Evolutionary conservation across 208 protist species (phyloP), one percentile per base, ranked within the genome.

Genomic region (Angomonas deanei): DNA sequence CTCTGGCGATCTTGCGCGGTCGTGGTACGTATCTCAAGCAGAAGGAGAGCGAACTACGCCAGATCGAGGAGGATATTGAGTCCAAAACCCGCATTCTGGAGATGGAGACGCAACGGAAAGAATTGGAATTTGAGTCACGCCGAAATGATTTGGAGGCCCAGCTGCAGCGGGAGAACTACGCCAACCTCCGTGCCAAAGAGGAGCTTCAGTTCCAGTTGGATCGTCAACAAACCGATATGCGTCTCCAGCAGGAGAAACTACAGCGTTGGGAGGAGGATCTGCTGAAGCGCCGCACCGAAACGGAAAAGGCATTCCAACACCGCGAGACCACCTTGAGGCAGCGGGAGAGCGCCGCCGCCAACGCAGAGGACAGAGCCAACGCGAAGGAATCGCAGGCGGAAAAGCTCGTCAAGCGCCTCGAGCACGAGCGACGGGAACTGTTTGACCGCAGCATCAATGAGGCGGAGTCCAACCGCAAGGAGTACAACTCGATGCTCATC

Each of bases 21-120:
- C 73, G 64, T 50, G 73, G 67, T 48, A 72, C 75, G 74, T 59
- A 77, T 58, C 66, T 84, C 39, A 68, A 84, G 53, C 76, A 69
- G 56, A 64, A 71, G 36, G 64, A 80, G 62, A 46, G 8, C 3
- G 53, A 64, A 13, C 52, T 70, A 2, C 53, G 31, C n/a, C 63
- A 63, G 32, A 8, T 19, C 2, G 64, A 56, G 24, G 52, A 48
- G 32, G 68, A 70, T 23, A 58, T 69, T n/a, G 74, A 36, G 5
- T 38, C 63, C 10, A 13, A 28, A 5, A 32, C 11, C 55, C 34
- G 64, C 49, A 23, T 54, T 52, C 42, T 67, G 55, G 64, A 72
- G 33, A 50, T 78, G 66, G 59, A 74, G 58, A 23, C 66, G 26
- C 54, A 72, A 59, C 65, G 65, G 55, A 21, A 39, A 5, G 59